phyloP scores from a whole-genome alignment of 148 eudicot species.

The Nyssa sinensis region DNA sequence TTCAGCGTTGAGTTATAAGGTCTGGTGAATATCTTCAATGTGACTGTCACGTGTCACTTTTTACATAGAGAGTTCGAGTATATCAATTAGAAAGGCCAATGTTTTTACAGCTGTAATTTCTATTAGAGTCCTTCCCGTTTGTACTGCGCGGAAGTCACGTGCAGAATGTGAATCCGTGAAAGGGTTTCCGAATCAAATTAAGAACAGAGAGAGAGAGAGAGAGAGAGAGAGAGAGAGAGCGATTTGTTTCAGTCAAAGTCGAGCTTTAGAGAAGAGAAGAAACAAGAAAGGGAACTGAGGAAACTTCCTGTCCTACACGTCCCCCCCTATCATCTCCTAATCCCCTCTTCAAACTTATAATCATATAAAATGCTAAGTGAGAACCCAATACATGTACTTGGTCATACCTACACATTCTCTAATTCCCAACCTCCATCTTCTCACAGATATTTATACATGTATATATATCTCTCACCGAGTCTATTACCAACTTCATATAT shows the following conservation, averaged over 20 bases:
- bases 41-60: too few species aligned
- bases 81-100: too few species aligned
- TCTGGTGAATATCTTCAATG: too few species aligned
- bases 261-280: not conserved
- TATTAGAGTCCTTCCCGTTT: too few species aligned
- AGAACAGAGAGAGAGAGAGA: too few species aligned
- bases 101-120: too few species aligned
- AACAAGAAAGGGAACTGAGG: not conserved
- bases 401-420: not conserved
- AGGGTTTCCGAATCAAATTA: not conserved
- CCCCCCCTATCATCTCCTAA: not conserved
- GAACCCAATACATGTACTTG: too few species aligned
- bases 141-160: too few species aligned
- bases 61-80: too few species aligned
- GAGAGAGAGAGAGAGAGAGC: too few species aligned
- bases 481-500: not conserved
- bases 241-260: not conserved
- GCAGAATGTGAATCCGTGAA: not conserved
- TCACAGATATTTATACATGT: not conserved
- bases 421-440: not conserved
- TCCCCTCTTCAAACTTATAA: not conserved
- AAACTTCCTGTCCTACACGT: not conserved
- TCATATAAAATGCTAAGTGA: too few species aligned
- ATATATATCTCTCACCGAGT: not conserved
- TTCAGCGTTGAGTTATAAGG: too few species aligned